phyloP scores from a whole-genome alignment of 768 basidiomycete species.

The Cyathus striatus region DNA sequence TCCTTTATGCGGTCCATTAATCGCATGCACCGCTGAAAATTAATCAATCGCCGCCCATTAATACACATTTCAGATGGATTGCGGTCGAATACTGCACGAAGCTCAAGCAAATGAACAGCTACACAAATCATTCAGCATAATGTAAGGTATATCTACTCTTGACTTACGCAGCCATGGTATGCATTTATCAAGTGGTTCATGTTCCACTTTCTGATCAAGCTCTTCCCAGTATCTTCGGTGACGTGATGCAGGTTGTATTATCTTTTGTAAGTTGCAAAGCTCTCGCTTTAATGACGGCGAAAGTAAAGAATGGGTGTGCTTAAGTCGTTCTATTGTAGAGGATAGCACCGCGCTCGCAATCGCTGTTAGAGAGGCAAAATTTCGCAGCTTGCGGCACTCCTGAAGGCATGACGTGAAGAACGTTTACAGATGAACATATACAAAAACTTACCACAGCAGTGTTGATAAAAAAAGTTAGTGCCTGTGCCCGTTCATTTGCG shows the following conservation, averaged over 20 bases:
- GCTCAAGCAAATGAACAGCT: conserved; percentile 35
- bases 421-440: neutral
- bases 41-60: conserved; percentile 32
- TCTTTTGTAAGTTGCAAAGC: conserved; percentile 24
- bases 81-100: conserved; percentile 23
- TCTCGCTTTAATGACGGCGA: too few relatives aligned
- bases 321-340: conserved; percentile 27
- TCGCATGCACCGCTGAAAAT: conserved; percentile 33
- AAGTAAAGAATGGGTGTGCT: too few relatives aligned
- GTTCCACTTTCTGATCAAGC: conserved; percentile 16
- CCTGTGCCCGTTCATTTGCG: conserved; percentile 28
- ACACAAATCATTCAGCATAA: neutral
- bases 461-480: conserved; percentile 39
- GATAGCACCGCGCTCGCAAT: conserved; percentile 39
- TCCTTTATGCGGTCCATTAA: conserved; percentile 31
- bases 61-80: conserved; percentile 20
- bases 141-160: too few relatives aligned
- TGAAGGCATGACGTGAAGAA: conserved; percentile 9
- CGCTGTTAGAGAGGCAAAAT: conserved; percentile 38
- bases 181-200: conserved; percentile 17
- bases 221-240: conserved; percentile 31
- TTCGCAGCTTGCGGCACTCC: conserved; percentile 39
- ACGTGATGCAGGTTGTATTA: conserved; percentile 27
- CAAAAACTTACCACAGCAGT: conserved; percentile 28
- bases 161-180: conserved; percentile 39